A percentile compares a stretch with the other conserved stretches of the same genome.
Conservation (phyloP, 306 rosid genomes). For the Vigna nakashimae region DNA sequence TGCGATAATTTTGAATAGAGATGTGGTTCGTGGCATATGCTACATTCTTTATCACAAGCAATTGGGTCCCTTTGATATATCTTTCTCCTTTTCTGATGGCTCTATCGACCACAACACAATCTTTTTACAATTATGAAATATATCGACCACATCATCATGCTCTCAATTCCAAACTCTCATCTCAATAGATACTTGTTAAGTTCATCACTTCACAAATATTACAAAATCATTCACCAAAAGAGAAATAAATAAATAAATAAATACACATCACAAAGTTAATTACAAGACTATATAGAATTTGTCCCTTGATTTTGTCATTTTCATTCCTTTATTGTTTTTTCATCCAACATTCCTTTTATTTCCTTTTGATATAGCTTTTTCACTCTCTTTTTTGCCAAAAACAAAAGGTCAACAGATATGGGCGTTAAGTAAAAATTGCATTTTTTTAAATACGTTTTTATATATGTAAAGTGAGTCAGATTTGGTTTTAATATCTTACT, state of each 20-base stretch:
- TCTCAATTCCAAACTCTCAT: neutral
- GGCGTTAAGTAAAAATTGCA: too few species aligned
- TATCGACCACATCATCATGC: constrained; percentile 38
- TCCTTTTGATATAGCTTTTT: constrained; percentile 21
- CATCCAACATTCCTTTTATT: constrained; percentile 6
- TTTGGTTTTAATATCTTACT: too few species aligned
- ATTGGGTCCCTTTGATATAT: constrained; percentile 39
- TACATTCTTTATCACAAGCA: constrained; percentile 27
- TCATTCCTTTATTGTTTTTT: neutral
- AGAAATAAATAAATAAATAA: neutral
- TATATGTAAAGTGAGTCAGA: too few species aligned
- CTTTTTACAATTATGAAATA: constrained; percentile 36
- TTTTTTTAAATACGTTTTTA: too few species aligned
- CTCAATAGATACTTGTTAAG: neutral
- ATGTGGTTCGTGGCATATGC: constrained; percentile 35
- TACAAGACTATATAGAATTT: neutral
- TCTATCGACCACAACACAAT: constrained; percentile 46
- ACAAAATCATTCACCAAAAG: neutral
- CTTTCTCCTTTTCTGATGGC: constrained; percentile 5
- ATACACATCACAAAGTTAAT: neutral
- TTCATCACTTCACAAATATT: constrained; percentile 2
- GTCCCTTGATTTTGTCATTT: neutral
- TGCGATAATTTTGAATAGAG: constrained; percentile 21
- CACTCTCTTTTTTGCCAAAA: constrained; percentile 19
- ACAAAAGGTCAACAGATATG: too few species aligned